phyloP scores from a whole-genome alignment of 1,284 basidiomycete genomes.

The Chondrostereum purpureum region DNA sequence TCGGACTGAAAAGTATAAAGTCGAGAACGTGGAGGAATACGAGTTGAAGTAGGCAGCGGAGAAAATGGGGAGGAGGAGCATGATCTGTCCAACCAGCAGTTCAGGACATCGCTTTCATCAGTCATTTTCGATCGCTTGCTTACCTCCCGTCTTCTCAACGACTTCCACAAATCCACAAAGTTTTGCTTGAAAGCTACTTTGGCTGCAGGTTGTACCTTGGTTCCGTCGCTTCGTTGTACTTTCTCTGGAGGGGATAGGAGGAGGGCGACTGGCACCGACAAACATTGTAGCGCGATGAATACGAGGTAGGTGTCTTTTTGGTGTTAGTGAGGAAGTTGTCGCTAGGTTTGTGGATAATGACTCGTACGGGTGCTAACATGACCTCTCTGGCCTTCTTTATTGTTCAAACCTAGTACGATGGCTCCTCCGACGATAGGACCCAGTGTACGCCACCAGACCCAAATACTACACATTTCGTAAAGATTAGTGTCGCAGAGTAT shows the following conservation, averaged over 20 bases:
- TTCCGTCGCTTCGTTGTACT: constrained; percentile 8
- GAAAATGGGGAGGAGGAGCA: constrained; percentile 9
- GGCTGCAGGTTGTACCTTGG: constrained; percentile 8
- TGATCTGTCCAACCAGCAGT: constrained; percentile 1
- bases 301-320: constrained; percentile 9
- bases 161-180: constrained; percentile 4
- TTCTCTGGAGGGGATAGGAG: constrained; percentile 8
- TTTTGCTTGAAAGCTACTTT: constrained; percentile 6
- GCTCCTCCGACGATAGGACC: constrained; percentile 10
- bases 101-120: neutral
- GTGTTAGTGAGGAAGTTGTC: too few relatives aligned
- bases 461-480: constrained; percentile 3
- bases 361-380: constrained; percentile 8
- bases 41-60: constrained; percentile 12
- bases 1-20: constrained; percentile 10
- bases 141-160: constrained; percentile 7
- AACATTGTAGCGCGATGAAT: constrained; percentile 10
- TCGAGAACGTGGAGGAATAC: constrained; percentile 10
- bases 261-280: constrained; percentile 8
- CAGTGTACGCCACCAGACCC: constrained; percentile 11
- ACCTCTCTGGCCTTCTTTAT: constrained; percentile 4
- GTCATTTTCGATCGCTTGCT: neutral
- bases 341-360: too few relatives aligned
- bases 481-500: too few relatives aligned
- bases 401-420: constrained; percentile 9